Conservation (phyloP, 768 basidiomycete species). For the Hygrophoropsis aurantiaca region DNA sequence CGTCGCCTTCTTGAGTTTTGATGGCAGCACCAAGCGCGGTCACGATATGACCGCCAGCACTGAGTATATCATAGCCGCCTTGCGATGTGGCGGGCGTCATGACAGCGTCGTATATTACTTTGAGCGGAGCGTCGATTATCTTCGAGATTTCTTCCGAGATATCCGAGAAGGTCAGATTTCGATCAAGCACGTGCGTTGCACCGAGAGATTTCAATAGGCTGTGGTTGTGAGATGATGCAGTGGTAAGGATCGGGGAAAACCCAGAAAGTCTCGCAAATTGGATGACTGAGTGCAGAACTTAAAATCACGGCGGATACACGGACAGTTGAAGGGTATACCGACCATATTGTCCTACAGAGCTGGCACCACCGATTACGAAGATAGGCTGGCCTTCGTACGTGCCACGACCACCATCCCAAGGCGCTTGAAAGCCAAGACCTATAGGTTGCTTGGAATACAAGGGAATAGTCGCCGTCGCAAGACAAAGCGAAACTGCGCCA, state of each 20-base stretch:
- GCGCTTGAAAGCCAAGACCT: constrained; percentile 41
- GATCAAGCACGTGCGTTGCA: constrained; percentile 36
- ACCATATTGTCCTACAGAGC: constrained; percentile 53
- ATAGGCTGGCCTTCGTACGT: constrained; percentile 46
- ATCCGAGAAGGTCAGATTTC: constrained; percentile 22
- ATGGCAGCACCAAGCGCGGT: no score
- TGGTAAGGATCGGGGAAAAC: constrained; percentile 35
- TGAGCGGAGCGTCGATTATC: constrained; percentile 35
- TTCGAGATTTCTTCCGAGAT: constrained; percentile 35
- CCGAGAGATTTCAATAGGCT: constrained; percentile 33
- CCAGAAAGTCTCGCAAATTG: constrained; percentile 42
- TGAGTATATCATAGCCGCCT: constrained; percentile 29
- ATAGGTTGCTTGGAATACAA: constrained; percentile 41
- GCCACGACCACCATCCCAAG: constrained; percentile 37
- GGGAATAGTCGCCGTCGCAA: constrained; percentile 50
- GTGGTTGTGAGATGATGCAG: constrained; percentile 35
- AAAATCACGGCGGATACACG: constrained; percentile 5
- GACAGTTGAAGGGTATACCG: constrained; percentile 6
- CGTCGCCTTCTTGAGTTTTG: no score
- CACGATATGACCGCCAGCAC: constrained; percentile 31
- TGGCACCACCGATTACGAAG: constrained; percentile 47
- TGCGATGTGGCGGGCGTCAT: constrained; percentile 33
- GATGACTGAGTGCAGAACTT: constrained; percentile 29
- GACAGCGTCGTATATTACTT: constrained; percentile 39
- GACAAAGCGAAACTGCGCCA: constrained; percentile 45